These are phyloP conservation scores for Lasiodiplodia theobromae DNA, from an alignment of 2,329 filamentous ascomycete genomes.

Conservation along the genomic window DNA sequence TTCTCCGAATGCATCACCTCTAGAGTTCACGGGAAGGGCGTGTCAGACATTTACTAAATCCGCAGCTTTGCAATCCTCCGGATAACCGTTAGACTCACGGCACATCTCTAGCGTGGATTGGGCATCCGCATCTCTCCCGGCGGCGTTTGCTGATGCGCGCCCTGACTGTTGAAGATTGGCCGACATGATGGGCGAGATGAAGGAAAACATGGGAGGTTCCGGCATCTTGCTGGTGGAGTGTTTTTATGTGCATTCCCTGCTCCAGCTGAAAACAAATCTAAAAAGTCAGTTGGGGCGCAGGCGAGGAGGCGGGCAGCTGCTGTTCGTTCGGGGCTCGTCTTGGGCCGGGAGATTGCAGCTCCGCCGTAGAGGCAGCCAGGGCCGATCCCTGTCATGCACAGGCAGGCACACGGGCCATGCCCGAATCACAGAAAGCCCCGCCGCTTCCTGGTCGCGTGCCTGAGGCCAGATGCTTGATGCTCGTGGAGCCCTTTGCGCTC, in stretches of 20 bases:
- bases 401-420: constrained; percentile 17
- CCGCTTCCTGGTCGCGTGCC: not conserved
- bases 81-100: not conserved
- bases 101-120: constrained; percentile 16
- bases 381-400: constrained; percentile 17
- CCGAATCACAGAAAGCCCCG: constrained; percentile 1
- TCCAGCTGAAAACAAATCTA: not conserved
- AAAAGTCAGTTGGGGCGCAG: not conserved
- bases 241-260: not conserved
- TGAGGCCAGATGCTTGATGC: not conserved
- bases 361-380: not conserved
- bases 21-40: not conserved
- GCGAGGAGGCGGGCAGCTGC: not conserved
- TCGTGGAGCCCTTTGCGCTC: not conserved
- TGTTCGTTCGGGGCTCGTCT: constrained; percentile 5
- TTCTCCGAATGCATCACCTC: constrained; percentile 23
- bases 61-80: not conserved
- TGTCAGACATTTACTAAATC: not conserved
- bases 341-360: constrained; percentile 23
- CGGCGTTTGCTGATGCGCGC: not conserved
- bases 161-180: constrained; percentile 11
- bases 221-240: not conserved
- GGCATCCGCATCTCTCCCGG: not conserved
- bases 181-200: constrained; percentile 21
- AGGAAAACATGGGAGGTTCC: not conserved